phyloP scores from a whole-genome alignment of 192 early-diverging fungal species.

The Cetraspora pellucida region DNA sequence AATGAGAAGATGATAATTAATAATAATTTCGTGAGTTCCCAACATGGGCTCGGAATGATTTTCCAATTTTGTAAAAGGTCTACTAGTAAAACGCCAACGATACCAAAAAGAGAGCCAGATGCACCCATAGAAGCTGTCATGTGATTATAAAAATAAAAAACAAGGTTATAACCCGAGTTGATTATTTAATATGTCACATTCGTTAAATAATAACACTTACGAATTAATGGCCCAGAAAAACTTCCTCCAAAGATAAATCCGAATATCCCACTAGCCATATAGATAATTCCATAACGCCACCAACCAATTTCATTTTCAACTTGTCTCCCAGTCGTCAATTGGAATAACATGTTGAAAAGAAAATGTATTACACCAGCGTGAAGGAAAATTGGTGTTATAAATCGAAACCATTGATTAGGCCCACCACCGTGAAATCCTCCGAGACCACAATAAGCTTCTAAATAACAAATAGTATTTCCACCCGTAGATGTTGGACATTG shows the following conservation, averaged over 20 bases:
- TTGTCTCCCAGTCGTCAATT: slow-evolving; percentile 68
- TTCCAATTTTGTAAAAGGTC: slow-evolving; percentile 82
- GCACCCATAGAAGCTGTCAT: slow-evolving; percentile 59
- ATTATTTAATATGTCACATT: not conserved
- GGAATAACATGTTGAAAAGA: slow-evolving; percentile 73
- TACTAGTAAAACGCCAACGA: slow-evolving; percentile 76
- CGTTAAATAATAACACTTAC: slow-evolving; percentile 42
- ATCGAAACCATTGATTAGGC: slow-evolving; percentile 80
- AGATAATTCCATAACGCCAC: slow-evolving; percentile 71
- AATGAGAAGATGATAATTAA: slow-evolving; percentile 67
- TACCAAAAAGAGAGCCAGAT: slow-evolving; percentile 64
- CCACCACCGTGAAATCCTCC: slow-evolving; percentile 50
- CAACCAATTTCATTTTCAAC: slow-evolving; percentile 79
- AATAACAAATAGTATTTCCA: slow-evolving; percentile 44
- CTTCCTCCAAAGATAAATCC: slow-evolving; percentile 83
- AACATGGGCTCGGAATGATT: slow-evolving; percentile 60
- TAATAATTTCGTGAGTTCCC: slow-evolving; percentile 69
- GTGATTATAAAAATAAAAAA: not conserved
- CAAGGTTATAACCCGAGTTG: too few relatives aligned
- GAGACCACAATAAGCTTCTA: slow-evolving; percentile 66
- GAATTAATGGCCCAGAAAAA: slow-evolving; percentile 52
- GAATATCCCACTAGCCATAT: slow-evolving; percentile 70
- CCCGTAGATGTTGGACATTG: slow-evolving; percentile 46
- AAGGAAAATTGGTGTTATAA: slow-evolving; percentile 80
- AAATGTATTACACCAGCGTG: slow-evolving; percentile 83